phyloP scores from a whole-genome alignment of 257 asterid species.

The Solanum medicagineum region DNA sequence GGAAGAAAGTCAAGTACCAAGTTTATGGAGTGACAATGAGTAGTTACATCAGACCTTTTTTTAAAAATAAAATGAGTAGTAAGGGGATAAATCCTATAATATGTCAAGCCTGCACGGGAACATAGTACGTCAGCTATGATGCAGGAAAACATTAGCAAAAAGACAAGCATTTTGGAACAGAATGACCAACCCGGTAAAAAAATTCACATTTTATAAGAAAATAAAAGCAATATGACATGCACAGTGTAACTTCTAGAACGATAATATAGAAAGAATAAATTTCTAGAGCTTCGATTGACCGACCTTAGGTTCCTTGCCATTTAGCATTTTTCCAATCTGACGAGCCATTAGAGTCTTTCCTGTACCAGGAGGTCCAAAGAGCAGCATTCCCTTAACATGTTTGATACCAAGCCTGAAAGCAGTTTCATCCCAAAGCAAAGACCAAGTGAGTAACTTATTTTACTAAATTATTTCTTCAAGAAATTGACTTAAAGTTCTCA shows the following conservation, averaged over 20 bases:
- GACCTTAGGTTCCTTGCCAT: conserved; percentile 99
- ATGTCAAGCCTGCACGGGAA: neutral
- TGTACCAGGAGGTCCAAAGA: conserved; percentile 98
- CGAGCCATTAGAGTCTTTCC: conserved; percentile 99
- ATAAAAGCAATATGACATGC: neutral
- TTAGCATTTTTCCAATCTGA: conserved; percentile 93
- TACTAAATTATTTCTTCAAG: neutral
- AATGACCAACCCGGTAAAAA: neutral
- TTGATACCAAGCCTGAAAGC: conserved; percentile 80
- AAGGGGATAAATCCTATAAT: neutral
- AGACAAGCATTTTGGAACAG: neutral
- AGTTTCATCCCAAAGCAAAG: conserved; percentile 3
- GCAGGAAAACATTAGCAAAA: neutral
- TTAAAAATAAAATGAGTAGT: neutral
- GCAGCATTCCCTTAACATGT: conserved; percentile 99
- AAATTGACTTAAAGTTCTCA: neutral
- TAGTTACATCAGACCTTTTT: neutral
- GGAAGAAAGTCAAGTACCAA: neutral
- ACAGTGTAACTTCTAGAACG: neutral
- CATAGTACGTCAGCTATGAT: neutral
- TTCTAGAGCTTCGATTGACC: neutral
- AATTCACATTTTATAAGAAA: neutral
- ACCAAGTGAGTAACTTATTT: conserved; percentile 4
- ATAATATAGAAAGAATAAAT: neutral
- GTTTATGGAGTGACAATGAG: neutral